Base-by-base conservation (phyloP, 768 basidiomycete species). In the Roridomyces roridus region DNA sequence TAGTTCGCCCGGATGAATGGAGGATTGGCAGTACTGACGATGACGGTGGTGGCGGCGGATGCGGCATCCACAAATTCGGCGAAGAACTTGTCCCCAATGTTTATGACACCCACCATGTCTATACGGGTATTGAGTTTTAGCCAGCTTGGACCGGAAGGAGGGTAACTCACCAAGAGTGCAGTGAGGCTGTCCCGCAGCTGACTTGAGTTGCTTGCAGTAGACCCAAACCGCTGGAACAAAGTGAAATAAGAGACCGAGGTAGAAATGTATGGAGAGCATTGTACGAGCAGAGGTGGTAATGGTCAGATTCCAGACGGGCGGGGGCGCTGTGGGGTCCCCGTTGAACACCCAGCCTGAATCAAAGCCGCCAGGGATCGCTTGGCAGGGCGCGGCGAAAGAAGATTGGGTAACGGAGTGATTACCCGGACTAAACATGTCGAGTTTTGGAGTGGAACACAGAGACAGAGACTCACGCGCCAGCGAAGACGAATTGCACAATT, bases 41-140 rank as follows among this genome's bases (percentile, higher is more conserved):
- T 47, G 41, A 56, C 55, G n/a, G 42, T 4, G 5, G 46, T 5
- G 3, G 34, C 41, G 6, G 41, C 35, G 17, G 55, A 15, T 4
- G 47, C 47, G 8, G 46, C 11, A 4, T 37, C 54, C 1, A 10
- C 5, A 42, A 56, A 44, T 10, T 9, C 4, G 4, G 31, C 3
- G 28, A 49, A 43, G 40, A 21, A 46, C 2, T 47, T 47, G 1
- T 0, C 6, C 6, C 21, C 29, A 31, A 56, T 5, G 46, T 56
- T 56, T 23, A 56, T 56, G n/a, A 45, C 55, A 1, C 55, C 55
- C 12, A 44, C 42, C 47, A 56, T 56, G 9, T 26, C 55, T 55
- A 25, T 1, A 23, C 3, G 35, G n/a, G n/a, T n/a, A n/a, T n/a
- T n/a, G n/a, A n/a, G n/a, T n/a, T n/a, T n/a, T 12, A 29, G 5